Percentiles rank a stretch among this genome's conserved stretches.
Evolutionary conservation across 2,329 filamentous ascomycete species (phyloP).

Genomic region (Cladosporium sp.): DNA sequence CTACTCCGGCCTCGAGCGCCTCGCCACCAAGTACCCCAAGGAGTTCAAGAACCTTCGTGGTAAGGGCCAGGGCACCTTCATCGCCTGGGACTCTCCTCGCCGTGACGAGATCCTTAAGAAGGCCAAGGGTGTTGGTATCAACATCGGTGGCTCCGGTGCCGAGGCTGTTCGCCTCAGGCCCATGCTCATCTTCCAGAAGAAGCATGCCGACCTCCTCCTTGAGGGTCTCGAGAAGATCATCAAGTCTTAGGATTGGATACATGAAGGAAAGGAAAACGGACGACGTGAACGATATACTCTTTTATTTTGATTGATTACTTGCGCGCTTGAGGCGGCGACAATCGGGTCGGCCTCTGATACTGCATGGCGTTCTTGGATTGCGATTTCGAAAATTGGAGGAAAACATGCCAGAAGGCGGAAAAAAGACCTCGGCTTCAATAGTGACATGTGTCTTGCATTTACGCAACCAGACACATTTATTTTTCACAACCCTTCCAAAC

Average conservation of each 20-base stretch:
- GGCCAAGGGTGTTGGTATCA: constrained; percentile 76
- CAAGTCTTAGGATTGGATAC: constrained; percentile 15
- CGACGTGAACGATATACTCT: constrained; percentile 3
- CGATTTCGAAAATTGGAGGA: no score
- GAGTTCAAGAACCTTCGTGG: constrained; percentile 81
- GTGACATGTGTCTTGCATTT: no score
- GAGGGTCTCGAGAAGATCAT: constrained; percentile 38
- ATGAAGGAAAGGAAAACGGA: background rate
- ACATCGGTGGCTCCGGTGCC: constrained; percentile 78
- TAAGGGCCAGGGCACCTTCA: constrained; percentile 84
- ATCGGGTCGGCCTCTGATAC: background rate
- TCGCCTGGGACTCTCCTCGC: constrained; percentile 80
- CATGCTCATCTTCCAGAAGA: constrained; percentile 89
- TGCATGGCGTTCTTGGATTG: constrained; percentile 8
- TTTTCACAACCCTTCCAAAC: no score
- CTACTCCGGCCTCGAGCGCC: constrained; percentile 61
- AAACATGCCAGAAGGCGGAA: no score
- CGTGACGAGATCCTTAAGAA: constrained; percentile 73
- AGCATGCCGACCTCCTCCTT: constrained; percentile 80
- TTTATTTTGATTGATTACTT: background rate
- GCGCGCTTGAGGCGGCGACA: background rate
- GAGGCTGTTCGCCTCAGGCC: constrained; percentile 73
- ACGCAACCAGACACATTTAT: no score
- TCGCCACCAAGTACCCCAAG: constrained; percentile 66
- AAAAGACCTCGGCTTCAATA: no score